Base-by-base conservation (phyloP, 768 basidiomycete species). In the Pleurotus sapidus region DNA sequence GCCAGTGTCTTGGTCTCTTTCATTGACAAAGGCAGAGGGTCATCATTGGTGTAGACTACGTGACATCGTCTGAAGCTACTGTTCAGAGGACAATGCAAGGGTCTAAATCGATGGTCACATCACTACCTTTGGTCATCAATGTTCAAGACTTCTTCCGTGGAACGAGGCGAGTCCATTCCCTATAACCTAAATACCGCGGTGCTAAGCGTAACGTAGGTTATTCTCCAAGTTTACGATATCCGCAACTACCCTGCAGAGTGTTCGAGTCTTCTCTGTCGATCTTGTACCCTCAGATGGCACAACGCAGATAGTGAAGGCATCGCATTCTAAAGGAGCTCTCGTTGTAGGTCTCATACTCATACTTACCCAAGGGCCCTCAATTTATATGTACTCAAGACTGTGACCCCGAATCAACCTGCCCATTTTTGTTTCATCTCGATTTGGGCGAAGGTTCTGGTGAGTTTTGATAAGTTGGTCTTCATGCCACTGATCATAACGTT, bases 131-230 rank as follows among this genome's bases (percentile, higher is more conserved):
- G 45, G 84, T 89, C 2, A 91, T 98, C 57, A 97, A 95, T 57
- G 96, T 98, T 0, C 91, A 98, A 71, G 97, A 99, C 68, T 95
- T 93, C 71, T 98, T 98, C 77, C 85, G 96, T 18, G 88, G 89
- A 24, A 77, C 84, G 56, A 87, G 85, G 96, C 94, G 38, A 45
- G 78, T 20, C 17, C 15, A 7, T 23, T 23, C n/a, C 14, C 25
- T 23, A 34, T 34, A 9, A 11, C 30, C 8, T 34, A 34, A 9
- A 34, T 34, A 34, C 9, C 30, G 11, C 3, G 8, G 30, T 34
- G 8, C 30, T 34, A 2, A 34, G 11, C 30, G 11, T 34, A 8
- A 11, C 34, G 17, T 59, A 98, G 96, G 60, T 73, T 98, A 3
- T 86, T 98, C 62, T 95, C 93, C 3, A 90, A 89, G 67, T 98